Conservation (phyloP, 768 basidiomycete species). For the Russula vinacea region DNA sequence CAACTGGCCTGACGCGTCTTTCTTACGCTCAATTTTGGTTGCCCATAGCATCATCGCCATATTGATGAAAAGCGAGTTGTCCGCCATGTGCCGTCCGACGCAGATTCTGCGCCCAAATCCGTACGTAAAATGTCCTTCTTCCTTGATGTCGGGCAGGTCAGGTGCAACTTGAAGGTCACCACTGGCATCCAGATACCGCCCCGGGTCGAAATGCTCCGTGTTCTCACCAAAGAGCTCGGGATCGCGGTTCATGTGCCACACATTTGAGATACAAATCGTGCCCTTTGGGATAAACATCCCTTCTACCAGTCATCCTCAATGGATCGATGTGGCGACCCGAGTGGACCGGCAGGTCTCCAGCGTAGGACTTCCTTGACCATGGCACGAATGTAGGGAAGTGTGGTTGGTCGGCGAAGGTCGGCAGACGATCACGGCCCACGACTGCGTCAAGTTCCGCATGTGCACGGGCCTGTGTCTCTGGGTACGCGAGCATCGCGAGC, state of each 20-base stretch:
- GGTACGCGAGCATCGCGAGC: constrained; percentile 5
- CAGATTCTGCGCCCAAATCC: background rate
- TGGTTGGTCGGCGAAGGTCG: background rate
- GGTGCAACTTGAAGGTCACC: background rate
- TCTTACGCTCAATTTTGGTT: background rate
- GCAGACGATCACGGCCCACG: background rate
- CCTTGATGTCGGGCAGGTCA: background rate
- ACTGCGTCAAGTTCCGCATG: background rate
- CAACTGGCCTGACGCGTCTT: background rate
- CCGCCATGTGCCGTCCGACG: background rate
- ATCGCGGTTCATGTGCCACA: constrained; percentile 9
- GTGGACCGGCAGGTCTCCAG: background rate
- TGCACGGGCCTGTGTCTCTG: constrained; percentile 1
- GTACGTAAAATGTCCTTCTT: background rate
- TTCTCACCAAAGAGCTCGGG: background rate
- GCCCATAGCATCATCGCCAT: background rate
- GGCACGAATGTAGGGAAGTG: constrained; percentile 1
- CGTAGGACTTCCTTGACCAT: background rate
- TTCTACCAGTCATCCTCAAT: constrained; percentile 5
- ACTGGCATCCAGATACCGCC: background rate
- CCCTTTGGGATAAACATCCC: constrained; percentile 3
- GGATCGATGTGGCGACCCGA: background rate
- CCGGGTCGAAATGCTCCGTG: background rate
- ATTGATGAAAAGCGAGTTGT: constrained; percentile 4
- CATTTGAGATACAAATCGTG: background rate